phyloP scores from a whole-genome alignment of 1,284 basidiomycete genomes.

The Sporisorium reilianum region DNA sequence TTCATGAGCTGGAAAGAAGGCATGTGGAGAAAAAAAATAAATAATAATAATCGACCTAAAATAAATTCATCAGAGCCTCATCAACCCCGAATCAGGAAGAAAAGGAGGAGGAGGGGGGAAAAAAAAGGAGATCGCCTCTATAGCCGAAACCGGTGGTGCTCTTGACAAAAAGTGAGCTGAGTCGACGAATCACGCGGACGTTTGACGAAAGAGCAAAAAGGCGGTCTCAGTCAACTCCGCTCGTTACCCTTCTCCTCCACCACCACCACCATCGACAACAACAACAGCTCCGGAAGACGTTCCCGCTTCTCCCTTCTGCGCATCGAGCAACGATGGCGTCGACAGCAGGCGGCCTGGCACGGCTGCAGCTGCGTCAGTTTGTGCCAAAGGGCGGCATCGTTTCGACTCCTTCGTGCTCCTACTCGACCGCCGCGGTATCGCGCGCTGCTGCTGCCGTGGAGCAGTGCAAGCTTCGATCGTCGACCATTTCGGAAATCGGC shows the following conservation, averaged over 20 bases:
- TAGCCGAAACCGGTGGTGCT: background rate
- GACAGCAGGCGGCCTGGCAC: slow-evolving; percentile 27
- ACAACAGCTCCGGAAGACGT: too few species aligned
- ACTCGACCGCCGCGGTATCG: slow-evolving; percentile 8
- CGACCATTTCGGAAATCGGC: background rate
- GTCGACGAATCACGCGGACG: background rate
- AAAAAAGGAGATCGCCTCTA: background rate
- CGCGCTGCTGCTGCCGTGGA: background rate
- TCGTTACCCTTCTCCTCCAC: background rate
- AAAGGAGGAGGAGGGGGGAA: slow-evolving; percentile 3
- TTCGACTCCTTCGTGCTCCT: slow-evolving; percentile 25
- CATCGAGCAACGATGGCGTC: slow-evolving; percentile 32
- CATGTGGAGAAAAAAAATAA: too few species aligned
- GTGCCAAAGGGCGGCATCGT: slow-evolving; percentile 10
- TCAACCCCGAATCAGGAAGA: slow-evolving; percentile 4
- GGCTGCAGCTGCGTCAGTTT: slow-evolving; percentile 32
- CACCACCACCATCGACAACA: background rate
- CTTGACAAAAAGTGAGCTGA: background rate
- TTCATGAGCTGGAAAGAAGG: too few species aligned
- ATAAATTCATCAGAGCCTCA: too few species aligned
- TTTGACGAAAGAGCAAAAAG: background rate
- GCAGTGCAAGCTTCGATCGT: background rate
- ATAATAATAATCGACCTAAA: too few species aligned
- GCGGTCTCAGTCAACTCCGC: background rate
- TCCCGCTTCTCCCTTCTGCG: too few species aligned